These are phyloP conservation scores for Ophiognomonia clavigignenti-juglandacearum DNA, from an alignment of 2,329 filamentous ascomycete genomes.

Conservation along the genomic window DNA sequence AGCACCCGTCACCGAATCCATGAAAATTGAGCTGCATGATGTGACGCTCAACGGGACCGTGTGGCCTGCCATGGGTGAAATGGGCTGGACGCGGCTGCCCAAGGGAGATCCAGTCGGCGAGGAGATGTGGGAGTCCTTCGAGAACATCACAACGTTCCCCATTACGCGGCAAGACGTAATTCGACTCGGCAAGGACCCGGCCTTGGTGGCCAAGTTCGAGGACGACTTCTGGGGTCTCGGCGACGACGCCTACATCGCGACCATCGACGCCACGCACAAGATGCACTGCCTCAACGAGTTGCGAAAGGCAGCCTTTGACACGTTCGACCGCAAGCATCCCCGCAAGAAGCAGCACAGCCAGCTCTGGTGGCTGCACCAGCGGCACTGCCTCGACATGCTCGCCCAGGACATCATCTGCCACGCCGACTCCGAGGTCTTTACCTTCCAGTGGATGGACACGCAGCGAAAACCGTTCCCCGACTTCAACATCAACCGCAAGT, in stretches of 20 bases:
- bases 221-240: constrained; percentile 27
- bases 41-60: neutral
- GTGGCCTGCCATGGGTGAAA: neutral
- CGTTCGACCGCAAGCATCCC: constrained; percentile 18
- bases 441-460: neutral
- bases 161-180: neutral
- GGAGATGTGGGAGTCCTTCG: neutral
- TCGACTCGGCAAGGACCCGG: constrained; percentile 25
- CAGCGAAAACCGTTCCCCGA: neutral
- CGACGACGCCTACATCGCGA: constrained; percentile 27
- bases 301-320: constrained; percentile 23
- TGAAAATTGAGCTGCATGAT: neutral
- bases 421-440: neutral
- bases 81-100: neutral
- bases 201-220: constrained; percentile 21
- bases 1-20: neutral
- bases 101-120: neutral
- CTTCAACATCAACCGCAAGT: neutral
- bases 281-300: constrained; percentile 29
- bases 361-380: neutral
- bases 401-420: neutral
- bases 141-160: neutral
- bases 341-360: neutral
- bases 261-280: constrained; percentile 27
- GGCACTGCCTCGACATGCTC: neutral